Evolutionary conservation across 306 rosid species (phyloP).

Genomic region (Castanea crenata): DNA sequence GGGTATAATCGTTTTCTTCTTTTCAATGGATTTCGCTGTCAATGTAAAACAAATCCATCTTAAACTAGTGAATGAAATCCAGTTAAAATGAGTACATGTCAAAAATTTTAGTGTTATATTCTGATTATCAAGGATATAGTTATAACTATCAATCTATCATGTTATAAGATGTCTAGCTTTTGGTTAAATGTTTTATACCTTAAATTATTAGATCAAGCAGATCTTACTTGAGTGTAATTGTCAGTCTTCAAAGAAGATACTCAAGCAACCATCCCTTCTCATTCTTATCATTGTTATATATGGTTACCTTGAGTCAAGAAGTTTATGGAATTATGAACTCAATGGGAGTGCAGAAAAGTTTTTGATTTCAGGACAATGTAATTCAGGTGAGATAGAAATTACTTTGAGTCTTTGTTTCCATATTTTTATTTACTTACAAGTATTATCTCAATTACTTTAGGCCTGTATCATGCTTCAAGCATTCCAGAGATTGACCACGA

Average conservation of each 20-base stretch:
- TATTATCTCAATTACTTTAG: constrained; percentile 42
- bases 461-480: constrained; percentile 48
- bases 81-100: background rate
- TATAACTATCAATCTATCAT: no score
- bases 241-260: background rate
- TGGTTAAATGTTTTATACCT: no score
- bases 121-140: no score
- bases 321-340: background rate
- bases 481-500: constrained; percentile 31
- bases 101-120: background rate
- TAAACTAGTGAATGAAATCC: background rate
- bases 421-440: constrained; percentile 13
- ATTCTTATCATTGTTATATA: background rate
- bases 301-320: background rate
- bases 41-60: background rate
- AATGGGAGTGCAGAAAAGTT: background rate
- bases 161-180: background rate
- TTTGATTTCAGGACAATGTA: background rate
- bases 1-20: constrained; percentile 42
- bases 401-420: background rate
- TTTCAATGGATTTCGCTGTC: background rate
- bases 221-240: background rate
- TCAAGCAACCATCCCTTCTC: background rate
- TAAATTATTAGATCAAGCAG: no score
- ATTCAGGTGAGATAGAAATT: background rate